These are phyloP conservation scores for Aspergillus sp. DNA, from an alignment of 2,329 filamentous ascomycete species.

Conservation along the genomic window DNA sequence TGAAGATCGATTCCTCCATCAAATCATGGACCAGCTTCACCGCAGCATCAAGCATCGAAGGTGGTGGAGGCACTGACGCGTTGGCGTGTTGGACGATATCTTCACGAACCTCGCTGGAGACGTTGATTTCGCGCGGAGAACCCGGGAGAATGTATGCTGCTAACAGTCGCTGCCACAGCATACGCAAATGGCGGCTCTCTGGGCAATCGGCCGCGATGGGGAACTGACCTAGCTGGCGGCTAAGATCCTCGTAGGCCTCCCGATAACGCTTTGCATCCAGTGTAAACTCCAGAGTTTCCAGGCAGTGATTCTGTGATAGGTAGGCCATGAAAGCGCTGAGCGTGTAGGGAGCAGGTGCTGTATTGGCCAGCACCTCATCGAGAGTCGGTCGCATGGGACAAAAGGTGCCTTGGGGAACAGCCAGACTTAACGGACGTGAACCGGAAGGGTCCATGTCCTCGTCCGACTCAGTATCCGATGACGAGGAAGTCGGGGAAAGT, in stretches of 20 bases:
- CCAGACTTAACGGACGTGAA: conserved; percentile 51
- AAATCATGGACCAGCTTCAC: conserved; percentile 89
- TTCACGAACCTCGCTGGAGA: conserved; percentile 84
- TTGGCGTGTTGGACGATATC: conserved; percentile 69
- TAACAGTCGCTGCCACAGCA: conserved; percentile 85
- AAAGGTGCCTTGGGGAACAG: conserved; percentile 43
- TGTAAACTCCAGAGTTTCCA: conserved; percentile 96
- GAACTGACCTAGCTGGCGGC: conserved; percentile 54
- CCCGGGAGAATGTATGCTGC: conserved; percentile 89
- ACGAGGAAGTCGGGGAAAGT: conserved; percentile 46
- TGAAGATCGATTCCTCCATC: conserved; percentile 95
- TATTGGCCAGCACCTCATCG: conserved; percentile 84
- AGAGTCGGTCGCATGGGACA: conserved; percentile 69
- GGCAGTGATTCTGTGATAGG: conserved; percentile 92
- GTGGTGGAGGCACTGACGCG: conserved; percentile 67
- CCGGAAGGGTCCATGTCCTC: conserved; percentile 48
- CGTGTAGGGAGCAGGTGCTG: conserved; percentile 85
- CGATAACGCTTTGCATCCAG: conserved; percentile 89
- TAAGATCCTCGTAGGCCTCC: conserved; percentile 65
- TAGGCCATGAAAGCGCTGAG: conserved; percentile 94
- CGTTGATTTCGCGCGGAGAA: conserved; percentile 84
- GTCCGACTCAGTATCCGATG: conserved; percentile 50
- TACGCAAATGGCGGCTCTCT: conserved; percentile 71
- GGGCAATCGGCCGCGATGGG: conserved; percentile 57
- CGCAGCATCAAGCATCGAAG: conserved; percentile 77